phyloP scores from a whole-genome alignment of 2,329 filamentous ascomycete species.

The Cadophora gregata region DNA sequence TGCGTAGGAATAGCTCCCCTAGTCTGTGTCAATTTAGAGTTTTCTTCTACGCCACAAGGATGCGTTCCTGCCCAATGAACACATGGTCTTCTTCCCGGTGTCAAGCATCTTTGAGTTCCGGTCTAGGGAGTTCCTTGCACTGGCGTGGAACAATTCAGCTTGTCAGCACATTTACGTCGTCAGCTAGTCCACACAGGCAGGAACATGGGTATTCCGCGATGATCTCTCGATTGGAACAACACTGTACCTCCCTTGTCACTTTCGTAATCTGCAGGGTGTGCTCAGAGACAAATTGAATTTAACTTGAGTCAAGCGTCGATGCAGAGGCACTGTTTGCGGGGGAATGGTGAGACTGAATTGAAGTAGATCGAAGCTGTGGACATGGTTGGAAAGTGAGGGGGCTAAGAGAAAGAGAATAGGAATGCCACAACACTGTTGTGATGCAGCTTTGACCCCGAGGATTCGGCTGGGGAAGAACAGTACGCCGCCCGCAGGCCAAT shows the following conservation, averaged over 20 bases:
- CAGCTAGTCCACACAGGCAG: background rate
- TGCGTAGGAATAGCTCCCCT: background rate
- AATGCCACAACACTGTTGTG: background rate
- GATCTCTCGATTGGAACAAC: background rate
- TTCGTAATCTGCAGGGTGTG: background rate
- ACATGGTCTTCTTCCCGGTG: background rate
- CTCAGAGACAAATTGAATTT: background rate
- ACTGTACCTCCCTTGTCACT: background rate
- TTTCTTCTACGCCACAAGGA: background rate
- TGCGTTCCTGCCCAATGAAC: background rate
- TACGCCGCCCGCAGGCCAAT: background rate
- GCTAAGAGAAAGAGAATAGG: background rate
- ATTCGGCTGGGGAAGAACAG: slow-evolving; percentile 8
- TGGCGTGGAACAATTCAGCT: background rate
- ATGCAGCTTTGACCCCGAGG: background rate
- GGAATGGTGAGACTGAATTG: background rate
- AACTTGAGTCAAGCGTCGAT: background rate
- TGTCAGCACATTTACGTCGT: background rate
- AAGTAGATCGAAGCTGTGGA: background rate
- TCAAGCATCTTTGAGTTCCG: background rate
- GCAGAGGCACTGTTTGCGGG: background rate
- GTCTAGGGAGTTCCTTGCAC: background rate
- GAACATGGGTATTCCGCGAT: background rate
- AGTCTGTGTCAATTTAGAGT: background rate
- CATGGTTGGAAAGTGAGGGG: background rate